A percentile compares a stretch with the other conserved stretches of the same genome.
Evolutionary conservation across 352 stramenopile genomes (phyloP).

Genomic region (Phytophthora rubi): DNA sequence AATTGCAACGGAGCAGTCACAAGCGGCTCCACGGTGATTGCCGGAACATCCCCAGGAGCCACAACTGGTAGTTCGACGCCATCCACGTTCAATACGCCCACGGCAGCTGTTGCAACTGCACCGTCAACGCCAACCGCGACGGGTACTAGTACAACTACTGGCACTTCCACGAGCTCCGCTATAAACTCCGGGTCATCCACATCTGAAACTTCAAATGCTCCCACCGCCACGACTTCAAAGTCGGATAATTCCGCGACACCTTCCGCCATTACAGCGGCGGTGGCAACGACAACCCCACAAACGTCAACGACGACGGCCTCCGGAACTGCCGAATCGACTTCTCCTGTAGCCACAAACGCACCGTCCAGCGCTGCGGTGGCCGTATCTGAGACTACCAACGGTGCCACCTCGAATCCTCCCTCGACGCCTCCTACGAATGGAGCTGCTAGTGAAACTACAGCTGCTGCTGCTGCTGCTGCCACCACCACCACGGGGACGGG

Average conservation of each 20-base stretch:
- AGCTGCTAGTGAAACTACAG: not conserved
- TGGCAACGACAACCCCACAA: conserved; percentile 6
- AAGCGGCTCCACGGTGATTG: conserved; percentile 20
- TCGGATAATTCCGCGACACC: not conserved
- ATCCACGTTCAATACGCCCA: not conserved
- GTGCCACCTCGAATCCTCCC: not conserved
- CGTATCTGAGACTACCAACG: not conserved
- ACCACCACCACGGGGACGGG: not conserved
- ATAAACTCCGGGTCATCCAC: not conserved
- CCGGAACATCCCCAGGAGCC: conserved; percentile 1
- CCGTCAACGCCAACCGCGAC: not conserved
- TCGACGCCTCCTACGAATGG: not conserved
- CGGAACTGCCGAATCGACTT: conserved; percentile 1
- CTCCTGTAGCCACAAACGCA: not conserved
- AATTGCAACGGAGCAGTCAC: conserved; percentile 20
- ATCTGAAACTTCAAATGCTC: not conserved
- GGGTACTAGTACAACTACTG: not conserved
- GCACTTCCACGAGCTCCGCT: not conserved
- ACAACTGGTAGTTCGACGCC: conserved; percentile 6
- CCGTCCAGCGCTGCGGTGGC: not conserved
- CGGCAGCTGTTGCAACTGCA: not conserved
- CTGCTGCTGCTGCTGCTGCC: not conserved
- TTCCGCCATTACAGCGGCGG: not conserved
- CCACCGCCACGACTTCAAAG: not conserved
- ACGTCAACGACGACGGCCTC: not conserved